Conservation (phyloP, 139 green algal species). For the Pseudopediastrum boryanum region DNA sequence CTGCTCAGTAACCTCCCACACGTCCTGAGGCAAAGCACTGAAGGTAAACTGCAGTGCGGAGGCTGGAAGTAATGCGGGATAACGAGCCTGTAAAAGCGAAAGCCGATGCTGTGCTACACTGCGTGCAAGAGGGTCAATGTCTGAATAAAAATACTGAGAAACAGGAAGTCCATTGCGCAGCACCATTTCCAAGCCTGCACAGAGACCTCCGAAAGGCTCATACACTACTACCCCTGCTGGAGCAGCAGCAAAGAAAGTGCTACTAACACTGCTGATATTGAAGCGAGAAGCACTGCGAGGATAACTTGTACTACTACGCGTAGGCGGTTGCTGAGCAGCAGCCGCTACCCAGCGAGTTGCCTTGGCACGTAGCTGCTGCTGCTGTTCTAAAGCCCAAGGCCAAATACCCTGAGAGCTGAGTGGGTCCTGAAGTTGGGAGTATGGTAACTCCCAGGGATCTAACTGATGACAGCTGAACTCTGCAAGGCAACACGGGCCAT, state of each 20-base stretch:
- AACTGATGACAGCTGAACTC: no score
- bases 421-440: no score
- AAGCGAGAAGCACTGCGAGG: no score
- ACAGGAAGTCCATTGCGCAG: slow-evolving; percentile 31
- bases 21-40: slow-evolving; percentile 2
- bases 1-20: slow-evolving; percentile 3
- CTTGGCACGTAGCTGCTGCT: no score
- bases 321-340: no score
- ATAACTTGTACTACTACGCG: no score
- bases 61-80: neutral
- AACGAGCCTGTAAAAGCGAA: neutral
- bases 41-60: neutral
- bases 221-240: slow-evolving; percentile 6
- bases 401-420: no score
- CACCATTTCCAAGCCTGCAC: slow-evolving; percentile 31
- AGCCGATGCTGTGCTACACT: slow-evolving; percentile 12
- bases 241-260: slow-evolving; percentile 8
- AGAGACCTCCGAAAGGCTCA: slow-evolving; percentile 34
- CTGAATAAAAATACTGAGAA: slow-evolving; percentile 25
- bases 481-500: no score
- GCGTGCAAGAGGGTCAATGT: slow-evolving; percentile 15
- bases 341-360: no score
- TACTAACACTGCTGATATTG: no score
- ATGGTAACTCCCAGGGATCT: no score
- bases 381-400: no score